Conservation (phyloP, 352 stramenopile species). For the Pythium vanterpoolii region DNA sequence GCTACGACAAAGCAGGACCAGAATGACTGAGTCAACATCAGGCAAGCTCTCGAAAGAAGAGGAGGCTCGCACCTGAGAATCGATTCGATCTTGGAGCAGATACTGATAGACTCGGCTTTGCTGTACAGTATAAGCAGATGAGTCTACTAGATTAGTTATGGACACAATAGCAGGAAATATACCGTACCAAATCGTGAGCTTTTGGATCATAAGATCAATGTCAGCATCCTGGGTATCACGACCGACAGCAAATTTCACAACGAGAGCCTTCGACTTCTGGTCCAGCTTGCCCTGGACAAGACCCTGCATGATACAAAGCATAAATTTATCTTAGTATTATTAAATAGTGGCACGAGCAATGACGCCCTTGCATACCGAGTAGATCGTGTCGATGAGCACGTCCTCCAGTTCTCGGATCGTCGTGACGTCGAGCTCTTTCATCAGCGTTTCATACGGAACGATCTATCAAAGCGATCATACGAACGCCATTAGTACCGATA, state of each 20-base stretch:
- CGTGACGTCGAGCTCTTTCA: slow-evolving; percentile 70
- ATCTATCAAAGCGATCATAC: slow-evolving; percentile 33
- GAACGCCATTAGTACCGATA: not conserved
- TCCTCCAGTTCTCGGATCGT: slow-evolving; percentile 90
- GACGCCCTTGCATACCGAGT: slow-evolving; percentile 52
- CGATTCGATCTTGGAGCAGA: slow-evolving; percentile 60
- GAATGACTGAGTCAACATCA: not conserved
- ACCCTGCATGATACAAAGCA: slow-evolving; percentile 32
- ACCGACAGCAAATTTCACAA: slow-evolving; percentile 88
- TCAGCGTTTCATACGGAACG: slow-evolving; percentile 79
- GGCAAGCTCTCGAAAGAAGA: not conserved
- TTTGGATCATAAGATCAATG: slow-evolving; percentile 87
- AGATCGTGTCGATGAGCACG: slow-evolving; percentile 92
- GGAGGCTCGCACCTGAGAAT: slow-evolving; percentile 48
- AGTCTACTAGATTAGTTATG: not conserved
- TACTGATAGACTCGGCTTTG: slow-evolving; percentile 56
- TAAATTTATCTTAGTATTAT: not conserved
- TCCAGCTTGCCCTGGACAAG: slow-evolving; percentile 90
- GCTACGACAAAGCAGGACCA: slow-evolving; percentile 19
- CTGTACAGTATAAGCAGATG: slow-evolving; percentile 14
- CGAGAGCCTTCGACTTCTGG: slow-evolving; percentile 76
- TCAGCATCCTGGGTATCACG: slow-evolving; percentile 83
- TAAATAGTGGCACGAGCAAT: not conserved
- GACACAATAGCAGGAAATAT: not conserved
- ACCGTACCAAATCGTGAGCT: slow-evolving; percentile 76